Percentiles rank a stretch among this genome's conserved stretches.
Evolutionary conservation across 129 eudicot species (phyloP).

Genomic region (Escallonia herrerae): DNA sequence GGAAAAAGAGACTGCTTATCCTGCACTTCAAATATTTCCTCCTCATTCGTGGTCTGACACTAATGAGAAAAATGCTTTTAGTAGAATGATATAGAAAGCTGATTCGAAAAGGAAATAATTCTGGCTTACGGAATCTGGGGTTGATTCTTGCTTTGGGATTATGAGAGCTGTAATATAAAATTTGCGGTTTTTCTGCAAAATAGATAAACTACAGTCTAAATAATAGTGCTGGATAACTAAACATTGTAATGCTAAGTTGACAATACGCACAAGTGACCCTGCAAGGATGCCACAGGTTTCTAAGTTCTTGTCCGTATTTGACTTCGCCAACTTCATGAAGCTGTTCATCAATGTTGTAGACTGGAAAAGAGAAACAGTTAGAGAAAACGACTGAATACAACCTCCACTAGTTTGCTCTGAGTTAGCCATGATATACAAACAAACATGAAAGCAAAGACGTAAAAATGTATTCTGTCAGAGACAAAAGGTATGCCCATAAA

Average conservation of each 20-base stretch:
- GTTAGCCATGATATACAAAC: background rate
- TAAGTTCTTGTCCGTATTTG: conserved; percentile 69
- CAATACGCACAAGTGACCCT: conserved; percentile 75
- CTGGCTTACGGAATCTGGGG: conserved; percentile 72
- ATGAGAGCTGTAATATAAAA: conserved; percentile 85
- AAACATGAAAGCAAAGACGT: background rate
- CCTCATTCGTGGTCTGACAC: conserved; percentile 97
- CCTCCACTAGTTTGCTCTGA: background rate
- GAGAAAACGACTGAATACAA: background rate
- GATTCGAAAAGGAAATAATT: conserved; percentile 9
- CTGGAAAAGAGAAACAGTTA: conserved; percentile 34
- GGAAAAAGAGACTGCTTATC: conserved; percentile 85
- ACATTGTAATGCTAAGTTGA: background rate
- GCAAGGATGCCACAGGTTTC: conserved; percentile 99
- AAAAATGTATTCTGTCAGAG: background rate
- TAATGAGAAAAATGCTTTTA: conserved; percentile 27
- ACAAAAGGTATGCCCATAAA: conserved; percentile 6
- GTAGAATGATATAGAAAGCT: conserved; percentile 5
- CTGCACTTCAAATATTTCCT: conserved; percentile 98
- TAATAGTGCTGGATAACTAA: background rate
- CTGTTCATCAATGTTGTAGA: conserved; percentile 83
- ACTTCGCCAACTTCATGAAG: conserved; percentile 88
- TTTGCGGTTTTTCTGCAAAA: conserved; percentile 77
- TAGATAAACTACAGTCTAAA: conserved; percentile 2
- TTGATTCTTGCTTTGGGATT: conserved; percentile 97